Conservation (phyloP, 2,329 filamentous ascomycete genomes). For the Pseudogymnoascus sp. region DNA sequence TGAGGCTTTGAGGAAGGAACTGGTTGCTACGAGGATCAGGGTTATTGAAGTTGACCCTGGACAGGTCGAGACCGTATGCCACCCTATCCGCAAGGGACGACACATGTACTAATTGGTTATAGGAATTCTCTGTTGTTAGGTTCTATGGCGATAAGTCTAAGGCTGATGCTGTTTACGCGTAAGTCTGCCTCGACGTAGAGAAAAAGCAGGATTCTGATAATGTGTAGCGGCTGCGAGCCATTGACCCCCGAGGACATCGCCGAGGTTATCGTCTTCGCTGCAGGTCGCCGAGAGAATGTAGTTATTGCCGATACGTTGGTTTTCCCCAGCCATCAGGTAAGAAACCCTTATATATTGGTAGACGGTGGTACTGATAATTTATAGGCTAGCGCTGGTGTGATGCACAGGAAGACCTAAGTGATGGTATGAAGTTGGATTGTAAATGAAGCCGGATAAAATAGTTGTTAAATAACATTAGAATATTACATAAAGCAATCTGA, state of each 20-base stretch:
- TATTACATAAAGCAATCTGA: neutral
- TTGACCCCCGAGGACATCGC: constrained; percentile 86
- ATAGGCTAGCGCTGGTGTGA: constrained; percentile 4
- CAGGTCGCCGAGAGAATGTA: constrained; percentile 78
- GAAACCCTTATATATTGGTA: constrained; percentile 20
- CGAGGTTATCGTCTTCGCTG: constrained; percentile 80
- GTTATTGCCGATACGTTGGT: constrained; percentile 81
- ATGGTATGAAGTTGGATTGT: neutral
- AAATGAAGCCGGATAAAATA: neutral
- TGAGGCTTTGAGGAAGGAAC: constrained; percentile 71
- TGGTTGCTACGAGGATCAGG: constrained; percentile 70
- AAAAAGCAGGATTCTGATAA: constrained; percentile 10
- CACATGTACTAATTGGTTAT: neutral
- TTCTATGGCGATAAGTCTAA: constrained; percentile 85
- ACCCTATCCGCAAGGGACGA: neutral
- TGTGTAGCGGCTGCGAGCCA: constrained; percentile 61
- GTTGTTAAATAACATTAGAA: neutral
- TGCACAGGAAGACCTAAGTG: neutral
- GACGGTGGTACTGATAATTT: neutral
- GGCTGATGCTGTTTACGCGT: constrained; percentile 84
- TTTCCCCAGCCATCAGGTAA: constrained; percentile 83
- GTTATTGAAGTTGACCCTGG: constrained; percentile 87
- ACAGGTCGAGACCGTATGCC: constrained; percentile 73
- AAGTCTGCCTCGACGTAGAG: constrained; percentile 28
- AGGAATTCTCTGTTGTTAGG: constrained; percentile 82